Base-by-base conservation (phyloP, 2,329 filamentous ascomycete genomes). In the Aspergillus ibericus region DNA sequence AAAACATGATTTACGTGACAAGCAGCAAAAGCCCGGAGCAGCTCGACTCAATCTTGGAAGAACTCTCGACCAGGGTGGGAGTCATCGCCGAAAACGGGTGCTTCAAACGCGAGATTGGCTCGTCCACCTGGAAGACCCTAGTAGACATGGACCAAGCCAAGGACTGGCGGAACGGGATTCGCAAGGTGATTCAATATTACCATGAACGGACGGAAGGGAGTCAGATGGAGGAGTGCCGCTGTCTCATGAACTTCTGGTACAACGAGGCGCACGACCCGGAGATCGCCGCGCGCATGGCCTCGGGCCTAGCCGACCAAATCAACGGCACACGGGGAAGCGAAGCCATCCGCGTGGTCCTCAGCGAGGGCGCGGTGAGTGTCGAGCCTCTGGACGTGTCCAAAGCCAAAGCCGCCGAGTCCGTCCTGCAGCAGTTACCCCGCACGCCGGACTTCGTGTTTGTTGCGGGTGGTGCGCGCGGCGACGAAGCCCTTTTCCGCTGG, bases 51-150 rank as follows among this genome's bases (percentile, higher is more conserved):
- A 5, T 93, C 92, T 80, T 87, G 85, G 58, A 84, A 86, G 16
- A 85, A 92, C 8, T 89, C 87, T 18, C 64, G n/a, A 16, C 29
- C 10, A 88, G 88, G 60, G 79, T 96, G 4, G 93, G 93, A 3
- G 81, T 96, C 9, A 95, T 97, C 64, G 92, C 93, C 0, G 93
- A 97, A 76, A 96, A 96, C 63, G 93, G 93, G 3, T 96, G 91
- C 72, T 97, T 95, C 77, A 79, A 96, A 55, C 90, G 88, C 66
- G 83, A 89, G 60, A 85, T 83, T 51, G 84, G 85, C 22, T 81
- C 80, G 12, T 80, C 82, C 20, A 80, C 83, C 25, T 98, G 93
- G 93, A 84, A 83, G 4, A 85, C 88, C 58, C 88, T 96, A 75
- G 85, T 90, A 2, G 87, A 96, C 69, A 80, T 85, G 0, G 82